Evolutionary conservation across 805 yeast species (phyloP).

Genomic region (Saturnispora silvae): DNA sequence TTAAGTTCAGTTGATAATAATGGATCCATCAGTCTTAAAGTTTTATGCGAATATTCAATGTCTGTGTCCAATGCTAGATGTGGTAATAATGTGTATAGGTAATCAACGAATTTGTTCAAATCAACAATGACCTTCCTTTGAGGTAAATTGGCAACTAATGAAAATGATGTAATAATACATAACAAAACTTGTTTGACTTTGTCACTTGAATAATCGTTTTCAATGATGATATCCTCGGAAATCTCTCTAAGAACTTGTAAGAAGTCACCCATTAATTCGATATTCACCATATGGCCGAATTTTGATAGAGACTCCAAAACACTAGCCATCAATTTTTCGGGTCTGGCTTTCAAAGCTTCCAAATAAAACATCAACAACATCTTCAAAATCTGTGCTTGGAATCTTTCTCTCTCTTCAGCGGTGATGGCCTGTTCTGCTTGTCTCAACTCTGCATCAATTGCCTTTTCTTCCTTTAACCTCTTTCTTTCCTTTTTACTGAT

Average conservation of each 20-base stretch:
- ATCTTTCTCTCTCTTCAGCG: slow-evolving; percentile 74
- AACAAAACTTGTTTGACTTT: slow-evolving; percentile 66
- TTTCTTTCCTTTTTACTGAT: slow-evolving; percentile 85
- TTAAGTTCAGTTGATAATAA: slow-evolving; percentile 29
- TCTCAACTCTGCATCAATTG: slow-evolving; percentile 81
- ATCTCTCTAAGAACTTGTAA: slow-evolving; percentile 82
- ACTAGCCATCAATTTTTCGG: slow-evolving; percentile 64
- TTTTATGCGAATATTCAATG: slow-evolving; percentile 73
- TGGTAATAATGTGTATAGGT: slow-evolving; percentile 59
- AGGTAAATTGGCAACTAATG: slow-evolving; percentile 66
- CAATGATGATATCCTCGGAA: slow-evolving; percentile 38
- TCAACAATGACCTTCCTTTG: slow-evolving; percentile 70
- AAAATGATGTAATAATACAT: slow-evolving; percentile 83
- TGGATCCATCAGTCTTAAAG: slow-evolving; percentile 76
- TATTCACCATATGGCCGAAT: slow-evolving; percentile 86
- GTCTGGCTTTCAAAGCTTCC: slow-evolving; percentile 57
- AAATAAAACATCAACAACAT: slow-evolving; percentile 62
- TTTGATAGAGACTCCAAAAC: slow-evolving; percentile 86
- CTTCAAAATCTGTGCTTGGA: slow-evolving; percentile 77
- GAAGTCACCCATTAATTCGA: slow-evolving; percentile 88
- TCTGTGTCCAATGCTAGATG: slow-evolving; percentile 70
- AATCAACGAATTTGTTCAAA: slow-evolving; percentile 66
- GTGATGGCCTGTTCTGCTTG: slow-evolving; percentile 82
- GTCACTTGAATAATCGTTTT: slow-evolving; percentile 31
- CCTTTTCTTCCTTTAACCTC: slow-evolving; percentile 73